Evolutionary conservation across 768 basidiomycete species (phyloP).

Genomic region (Amyloporia xantha): DNA sequence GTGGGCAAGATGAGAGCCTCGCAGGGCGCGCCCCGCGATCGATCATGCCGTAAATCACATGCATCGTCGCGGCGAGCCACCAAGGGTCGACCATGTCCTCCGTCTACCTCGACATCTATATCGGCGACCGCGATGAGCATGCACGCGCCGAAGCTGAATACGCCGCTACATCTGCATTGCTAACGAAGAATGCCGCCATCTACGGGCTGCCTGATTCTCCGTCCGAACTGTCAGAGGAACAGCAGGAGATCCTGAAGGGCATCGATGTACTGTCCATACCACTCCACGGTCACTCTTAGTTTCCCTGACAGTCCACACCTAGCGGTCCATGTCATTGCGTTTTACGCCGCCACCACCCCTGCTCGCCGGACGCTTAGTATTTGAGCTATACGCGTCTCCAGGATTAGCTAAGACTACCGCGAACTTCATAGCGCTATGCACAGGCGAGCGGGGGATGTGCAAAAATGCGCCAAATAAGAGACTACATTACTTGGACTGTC

Average conservation of each 20-base stretch:
- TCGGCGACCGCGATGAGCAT: constrained; percentile 30
- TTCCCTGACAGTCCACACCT: too few species aligned
- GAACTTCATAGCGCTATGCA: constrained; percentile 45
- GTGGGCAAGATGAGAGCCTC: too few species aligned
- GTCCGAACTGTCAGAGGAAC: constrained; percentile 35
- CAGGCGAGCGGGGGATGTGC: constrained; percentile 37
- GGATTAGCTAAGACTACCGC: constrained; percentile 39
- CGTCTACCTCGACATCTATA: constrained; percentile 36
- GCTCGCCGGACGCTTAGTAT: constrained; percentile 34
- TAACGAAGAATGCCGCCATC: constrained; percentile 31
- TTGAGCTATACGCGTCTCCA: constrained; percentile 31
- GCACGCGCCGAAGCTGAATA: constrained; percentile 24
- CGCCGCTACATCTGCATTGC: constrained; percentile 25
- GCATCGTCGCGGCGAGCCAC: too few species aligned
- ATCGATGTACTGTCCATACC: constrained; percentile 27
- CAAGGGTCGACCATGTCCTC: too few species aligned
- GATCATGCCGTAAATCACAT: too few species aligned
- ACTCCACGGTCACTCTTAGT: too few species aligned
- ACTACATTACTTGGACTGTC: constrained; percentile 36
- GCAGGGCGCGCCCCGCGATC: too few species aligned
- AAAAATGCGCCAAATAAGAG: constrained; percentile 41
- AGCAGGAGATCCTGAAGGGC: constrained; percentile 34
- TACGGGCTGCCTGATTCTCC: constrained; percentile 37
- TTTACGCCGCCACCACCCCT: constrained; percentile 33
- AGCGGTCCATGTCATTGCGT: constrained; percentile 23